These are phyloP conservation scores for Leccinum incarnatum DNA, from an alignment of 768 basidiomycete genomes.

Conservation along the genomic window DNA sequence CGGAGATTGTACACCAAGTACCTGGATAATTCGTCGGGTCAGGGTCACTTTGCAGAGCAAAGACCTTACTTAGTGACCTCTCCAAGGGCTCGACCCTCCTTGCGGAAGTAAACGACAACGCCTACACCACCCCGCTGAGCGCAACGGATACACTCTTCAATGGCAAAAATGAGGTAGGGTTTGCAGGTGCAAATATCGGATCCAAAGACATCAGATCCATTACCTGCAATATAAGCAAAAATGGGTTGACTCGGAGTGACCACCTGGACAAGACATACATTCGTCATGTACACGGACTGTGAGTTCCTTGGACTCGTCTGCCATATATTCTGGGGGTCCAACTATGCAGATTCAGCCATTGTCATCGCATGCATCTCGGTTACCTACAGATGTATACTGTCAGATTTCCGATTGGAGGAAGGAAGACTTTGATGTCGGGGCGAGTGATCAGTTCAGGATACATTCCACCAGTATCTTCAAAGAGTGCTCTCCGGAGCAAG, in stretches of 20 bases:
- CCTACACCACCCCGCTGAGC: conserved; percentile 88
- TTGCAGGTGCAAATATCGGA: conserved; percentile 93
- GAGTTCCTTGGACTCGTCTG: conserved; percentile 73
- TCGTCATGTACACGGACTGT: conserved; percentile 93
- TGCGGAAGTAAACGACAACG: conserved; percentile 90
- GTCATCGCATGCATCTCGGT: neutral
- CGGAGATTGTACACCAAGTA: conserved; percentile 96
- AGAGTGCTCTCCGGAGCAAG: conserved; percentile 83
- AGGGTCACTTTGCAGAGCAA: neutral
- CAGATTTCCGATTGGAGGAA: conserved; percentile 89
- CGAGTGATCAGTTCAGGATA: conserved; percentile 95
- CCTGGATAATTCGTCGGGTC: conserved; percentile 33
- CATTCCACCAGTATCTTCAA: conserved; percentile 96
- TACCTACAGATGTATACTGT: conserved; percentile 87
- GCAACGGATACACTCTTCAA: conserved; percentile 86
- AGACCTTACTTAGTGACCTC: conserved; percentile 83
- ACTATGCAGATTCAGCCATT: conserved; percentile 41
- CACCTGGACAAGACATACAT: conserved; percentile 48
- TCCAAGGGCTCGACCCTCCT: conserved; percentile 89
- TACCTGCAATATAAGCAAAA: conserved; percentile 45
- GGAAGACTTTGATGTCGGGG: conserved; percentile 92
- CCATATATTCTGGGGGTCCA: conserved; percentile 77
- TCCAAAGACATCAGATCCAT: conserved; percentile 95
- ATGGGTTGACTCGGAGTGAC: neutral
- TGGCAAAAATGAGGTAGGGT: conserved; percentile 88